Conservation (phyloP, 441 rosid genomes). For the Syzygium malaccense region DNA sequence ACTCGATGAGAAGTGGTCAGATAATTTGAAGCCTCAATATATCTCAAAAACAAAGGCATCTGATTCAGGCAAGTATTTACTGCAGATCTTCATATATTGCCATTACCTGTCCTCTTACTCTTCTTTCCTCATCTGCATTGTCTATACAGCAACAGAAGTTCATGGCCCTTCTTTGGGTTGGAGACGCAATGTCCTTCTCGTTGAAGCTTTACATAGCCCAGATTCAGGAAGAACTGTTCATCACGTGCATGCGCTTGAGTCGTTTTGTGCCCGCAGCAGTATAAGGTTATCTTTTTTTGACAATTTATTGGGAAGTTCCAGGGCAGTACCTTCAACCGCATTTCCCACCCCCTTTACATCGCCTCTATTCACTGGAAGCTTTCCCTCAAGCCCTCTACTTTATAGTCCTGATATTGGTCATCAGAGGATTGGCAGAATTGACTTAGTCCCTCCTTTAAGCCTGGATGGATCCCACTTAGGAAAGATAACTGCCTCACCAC, state of each 20-base stretch:
- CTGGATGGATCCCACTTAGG: slow-evolving; percentile 68
- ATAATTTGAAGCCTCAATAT: slow-evolving; percentile 41
- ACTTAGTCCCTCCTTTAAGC: slow-evolving; percentile 89
- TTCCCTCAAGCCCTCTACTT: slow-evolving; percentile 82
- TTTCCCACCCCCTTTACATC: slow-evolving; percentile 84
- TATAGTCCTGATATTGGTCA: slow-evolving; percentile 78
- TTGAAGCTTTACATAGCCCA: slow-evolving; percentile 91
- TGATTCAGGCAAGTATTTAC: slow-evolving; percentile 43
- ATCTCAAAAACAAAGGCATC: slow-evolving; percentile 35
- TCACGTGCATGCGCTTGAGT: slow-evolving; percentile 94
- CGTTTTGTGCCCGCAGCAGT: slow-evolving; percentile 63
- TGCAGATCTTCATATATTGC: background rate
- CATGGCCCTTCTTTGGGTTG: slow-evolving; percentile 75
- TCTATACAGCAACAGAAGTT: slow-evolving; percentile 30
- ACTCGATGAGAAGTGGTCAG: slow-evolving; percentile 66
- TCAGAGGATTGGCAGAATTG: slow-evolving; percentile 68
- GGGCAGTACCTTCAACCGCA: slow-evolving; percentile 47
- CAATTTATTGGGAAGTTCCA: slow-evolving; percentile 47
- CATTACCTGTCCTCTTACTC: slow-evolving; percentile 11
- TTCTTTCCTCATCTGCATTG: slow-evolving; percentile 11
- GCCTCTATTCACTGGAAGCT: slow-evolving; percentile 87
- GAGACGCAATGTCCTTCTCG: slow-evolving; percentile 88
- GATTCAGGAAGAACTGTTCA: slow-evolving; percentile 75
- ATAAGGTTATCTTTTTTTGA: slow-evolving; percentile 65
- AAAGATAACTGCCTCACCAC: slow-evolving; percentile 57